Conservation (phyloP, 345 rosid species). For the Citrus medica region DNA sequence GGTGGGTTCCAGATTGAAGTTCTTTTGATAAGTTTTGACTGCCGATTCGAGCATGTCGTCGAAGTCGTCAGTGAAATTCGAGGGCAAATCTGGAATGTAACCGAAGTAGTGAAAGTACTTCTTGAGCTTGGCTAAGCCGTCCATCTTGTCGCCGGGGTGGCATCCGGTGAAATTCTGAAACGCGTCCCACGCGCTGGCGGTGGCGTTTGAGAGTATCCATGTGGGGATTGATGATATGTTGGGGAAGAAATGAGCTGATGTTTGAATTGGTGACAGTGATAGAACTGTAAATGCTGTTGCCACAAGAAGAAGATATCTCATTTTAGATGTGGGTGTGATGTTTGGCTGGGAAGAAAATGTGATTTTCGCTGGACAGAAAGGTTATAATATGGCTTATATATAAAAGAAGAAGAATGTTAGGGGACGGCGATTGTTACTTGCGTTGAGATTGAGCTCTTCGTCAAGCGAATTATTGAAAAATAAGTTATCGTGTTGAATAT, state of each 20-base stretch:
- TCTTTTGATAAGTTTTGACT: constrained; percentile 61
- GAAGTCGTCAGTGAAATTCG: constrained; percentile 66
- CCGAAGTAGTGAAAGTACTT: constrained; percentile 75
- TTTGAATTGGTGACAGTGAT: constrained; percentile 5
- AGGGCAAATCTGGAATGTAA: constrained; percentile 39
- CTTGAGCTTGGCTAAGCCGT: constrained; percentile 68
- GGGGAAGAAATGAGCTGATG: constrained; percentile 33
- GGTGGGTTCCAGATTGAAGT: constrained; percentile 67
- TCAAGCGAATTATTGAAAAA: not conserved
- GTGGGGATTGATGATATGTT: constrained; percentile 43
- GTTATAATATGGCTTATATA: too few relatives aligned
- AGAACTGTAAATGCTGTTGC: constrained; percentile 16
- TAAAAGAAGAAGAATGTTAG: not conserved
- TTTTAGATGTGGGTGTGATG: not conserved
- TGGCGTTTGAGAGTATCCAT: constrained; percentile 20
- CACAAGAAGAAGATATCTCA: constrained; percentile 10
- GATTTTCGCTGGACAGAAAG: not conserved
- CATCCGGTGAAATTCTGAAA: constrained; percentile 63
- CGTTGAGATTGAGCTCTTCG: not conserved
- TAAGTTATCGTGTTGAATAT: not conserved
- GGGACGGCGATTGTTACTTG: not conserved
- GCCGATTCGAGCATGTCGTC: constrained; percentile 61
- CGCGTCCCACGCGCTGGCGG: constrained; percentile 52
- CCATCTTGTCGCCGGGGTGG: constrained; percentile 48
- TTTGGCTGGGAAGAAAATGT: not conserved